Percentiles rank a stretch among this genome's conserved stretches.
phyloP scores from a whole-genome alignment of 192 early-diverging fungal genomes.

The Fimicolochytrium jonesii region DNA sequence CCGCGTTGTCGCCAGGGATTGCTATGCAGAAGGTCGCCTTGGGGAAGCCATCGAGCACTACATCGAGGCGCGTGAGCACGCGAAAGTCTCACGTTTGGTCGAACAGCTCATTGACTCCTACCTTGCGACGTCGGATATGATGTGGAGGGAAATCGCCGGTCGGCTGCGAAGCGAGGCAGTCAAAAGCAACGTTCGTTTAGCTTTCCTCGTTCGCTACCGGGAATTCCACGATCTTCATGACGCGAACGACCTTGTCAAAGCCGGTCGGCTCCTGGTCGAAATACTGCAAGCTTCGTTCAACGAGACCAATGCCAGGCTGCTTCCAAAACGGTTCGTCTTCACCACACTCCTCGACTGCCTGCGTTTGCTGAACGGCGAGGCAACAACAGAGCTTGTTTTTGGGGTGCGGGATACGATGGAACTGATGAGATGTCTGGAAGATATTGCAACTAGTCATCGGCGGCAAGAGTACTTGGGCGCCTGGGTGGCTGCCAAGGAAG shows the following conservation, averaged over 20 bases:
- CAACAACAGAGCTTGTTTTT: slow-evolving; percentile 46
- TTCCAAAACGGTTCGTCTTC: slow-evolving; percentile 48
- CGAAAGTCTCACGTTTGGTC: slow-evolving; percentile 46
- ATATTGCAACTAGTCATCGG: slow-evolving; percentile 31
- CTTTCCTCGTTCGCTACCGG: slow-evolving; percentile 53
- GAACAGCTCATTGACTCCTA: slow-evolving; percentile 54
- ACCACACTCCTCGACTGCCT: slow-evolving; percentile 56
- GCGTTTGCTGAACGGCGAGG: slow-evolving; percentile 56
- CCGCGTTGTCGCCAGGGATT: slow-evolving; percentile 44
- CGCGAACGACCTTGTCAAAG: slow-evolving; percentile 21
- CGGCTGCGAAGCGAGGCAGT: slow-evolving; percentile 28
- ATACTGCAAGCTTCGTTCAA: slow-evolving; percentile 31
- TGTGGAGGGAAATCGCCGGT: slow-evolving; percentile 23
- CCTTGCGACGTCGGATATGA: slow-evolving; percentile 39
- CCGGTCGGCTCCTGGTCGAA: slow-evolving; percentile 43
- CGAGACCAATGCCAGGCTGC: slow-evolving; percentile 28
- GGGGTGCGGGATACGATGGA: slow-evolving; percentile 51
- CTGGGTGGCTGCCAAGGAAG: slow-evolving; percentile 6
- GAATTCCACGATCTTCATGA: slow-evolving; percentile 54
- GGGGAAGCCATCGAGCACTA: slow-evolving; percentile 63
- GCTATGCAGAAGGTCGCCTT: slow-evolving; percentile 50
- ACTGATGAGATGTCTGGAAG: slow-evolving; percentile 64
- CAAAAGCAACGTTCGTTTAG: slow-evolving; percentile 39
- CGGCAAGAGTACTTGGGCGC: slow-evolving; percentile 18
- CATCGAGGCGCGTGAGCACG: slow-evolving; percentile 43